Evolutionary conservation across 1,284 basidiomycete species (phyloP).

Genomic region (Malassezia dermatis): DNA sequence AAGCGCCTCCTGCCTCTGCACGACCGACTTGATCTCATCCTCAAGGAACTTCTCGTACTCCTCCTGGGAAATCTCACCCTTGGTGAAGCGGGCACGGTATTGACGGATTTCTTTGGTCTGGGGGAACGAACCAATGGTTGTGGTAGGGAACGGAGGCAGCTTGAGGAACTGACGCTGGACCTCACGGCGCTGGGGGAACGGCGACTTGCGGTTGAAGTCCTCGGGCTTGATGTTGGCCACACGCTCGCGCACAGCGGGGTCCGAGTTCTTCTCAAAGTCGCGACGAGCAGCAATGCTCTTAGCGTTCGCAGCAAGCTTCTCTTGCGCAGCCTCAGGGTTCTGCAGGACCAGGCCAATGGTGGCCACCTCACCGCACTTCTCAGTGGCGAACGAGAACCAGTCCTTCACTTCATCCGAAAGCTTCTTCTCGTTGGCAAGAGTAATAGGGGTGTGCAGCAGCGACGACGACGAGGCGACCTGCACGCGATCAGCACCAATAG

Average conservation of each 20-base stretch:
- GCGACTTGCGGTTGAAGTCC: slow-evolving; percentile 77
- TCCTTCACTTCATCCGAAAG: slow-evolving; percentile 81
- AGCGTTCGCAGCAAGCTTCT: slow-evolving; percentile 57
- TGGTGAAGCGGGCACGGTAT: slow-evolving; percentile 56
- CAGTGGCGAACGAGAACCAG: slow-evolving; percentile 97
- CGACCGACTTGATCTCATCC: slow-evolving; percentile 89
- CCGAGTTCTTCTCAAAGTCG: slow-evolving; percentile 86
- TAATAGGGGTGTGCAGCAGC: slow-evolving; percentile 94
- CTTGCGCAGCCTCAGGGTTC: slow-evolving; percentile 29
- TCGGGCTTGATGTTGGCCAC: slow-evolving; percentile 82
- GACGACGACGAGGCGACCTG: slow-evolving; percentile 93
- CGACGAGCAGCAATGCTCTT: slow-evolving; percentile 87
- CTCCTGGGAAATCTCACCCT: slow-evolving; percentile 74
- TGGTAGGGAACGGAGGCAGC: slow-evolving; percentile 95
- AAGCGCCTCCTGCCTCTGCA: slow-evolving; percentile 90
- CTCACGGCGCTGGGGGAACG: slow-evolving; percentile 77
- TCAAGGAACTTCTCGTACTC: slow-evolving; percentile 98
- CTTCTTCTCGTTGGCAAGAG: slow-evolving; percentile 83
- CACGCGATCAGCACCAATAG: slow-evolving; percentile 56
- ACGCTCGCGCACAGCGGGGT: slow-evolving; percentile 89
- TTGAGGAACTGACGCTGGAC: slow-evolving; percentile 79
- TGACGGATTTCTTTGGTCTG: slow-evolving; percentile 87
- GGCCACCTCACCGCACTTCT: slow-evolving; percentile 89
- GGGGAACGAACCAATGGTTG: slow-evolving; percentile 91
- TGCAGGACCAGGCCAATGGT: slow-evolving; percentile 57